A percentile compares a stretch with the other conserved stretches of the same genome.
Evolutionary conservation across 345 rosid genomes (phyloP).

Genomic region (Boechera divaricarpa): DNA sequence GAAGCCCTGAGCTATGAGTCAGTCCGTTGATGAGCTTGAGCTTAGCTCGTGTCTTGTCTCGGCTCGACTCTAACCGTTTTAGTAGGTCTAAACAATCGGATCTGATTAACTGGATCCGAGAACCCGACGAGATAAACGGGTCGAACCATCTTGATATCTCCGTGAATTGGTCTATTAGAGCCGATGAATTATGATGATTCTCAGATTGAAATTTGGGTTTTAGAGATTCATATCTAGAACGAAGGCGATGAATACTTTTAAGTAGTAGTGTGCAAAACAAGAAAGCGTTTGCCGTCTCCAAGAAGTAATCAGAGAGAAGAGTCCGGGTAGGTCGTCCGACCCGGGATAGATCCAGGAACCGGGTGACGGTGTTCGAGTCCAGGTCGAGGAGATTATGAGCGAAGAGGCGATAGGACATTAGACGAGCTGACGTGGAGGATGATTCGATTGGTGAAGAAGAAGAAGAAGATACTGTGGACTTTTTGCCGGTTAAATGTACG

Average conservation of each 20-base stretch:
- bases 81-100: conserved; percentile 50
- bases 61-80: conserved; percentile 60
- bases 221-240: conserved; percentile 47
- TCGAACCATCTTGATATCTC: conserved; percentile 45
- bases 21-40: conserved; percentile 46
- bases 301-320: conserved; percentile 59
- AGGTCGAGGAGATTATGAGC: conserved; percentile 78
- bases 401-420: conserved; percentile 76
- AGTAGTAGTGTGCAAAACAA: conserved; percentile 58
- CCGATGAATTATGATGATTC: conserved; percentile 2
- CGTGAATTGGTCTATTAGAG: conserved; percentile 27
- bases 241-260: conserved; percentile 56
- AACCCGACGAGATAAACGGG: conserved; percentile 46
- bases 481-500: conserved; percentile 28
- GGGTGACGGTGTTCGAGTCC: conserved; percentile 50
- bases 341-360: conserved; percentile 47
- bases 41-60: conserved; percentile 57
- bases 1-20: conserved; percentile 61
- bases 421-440: conserved; percentile 69
- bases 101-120: conserved; percentile 50
- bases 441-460: conserved; percentile 48
- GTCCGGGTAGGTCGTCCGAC: conserved; percentile 39
- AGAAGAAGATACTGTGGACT: conserved; percentile 30
- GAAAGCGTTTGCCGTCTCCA: conserved; percentile 67
- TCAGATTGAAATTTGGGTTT: conserved; percentile 41